Base-by-base conservation (phyloP, 345 rosid genomes). In the Hevea brasiliensis region DNA sequence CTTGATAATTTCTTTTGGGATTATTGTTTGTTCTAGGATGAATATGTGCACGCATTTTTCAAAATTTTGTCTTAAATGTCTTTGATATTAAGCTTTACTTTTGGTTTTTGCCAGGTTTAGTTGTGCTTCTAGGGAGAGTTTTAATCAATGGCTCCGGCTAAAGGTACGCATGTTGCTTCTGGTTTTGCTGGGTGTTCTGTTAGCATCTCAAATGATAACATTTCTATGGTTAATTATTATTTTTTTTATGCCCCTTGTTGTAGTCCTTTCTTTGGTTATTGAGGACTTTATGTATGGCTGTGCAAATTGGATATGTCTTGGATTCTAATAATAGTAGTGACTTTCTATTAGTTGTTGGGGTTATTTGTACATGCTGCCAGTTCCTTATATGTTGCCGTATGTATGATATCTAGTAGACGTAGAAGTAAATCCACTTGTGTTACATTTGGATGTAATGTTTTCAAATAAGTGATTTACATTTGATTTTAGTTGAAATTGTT, bases 81-180 rank as follows among this genome's bases (percentile, higher is more conserved):
- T 32, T 32, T 32, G 37, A 32, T 4, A 32, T 32, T 32, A 32
- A 32, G 37, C 4, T 24, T 64, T 12, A 8, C 0, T 15, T 24
- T 24, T 8, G 17, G 20, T 7, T 24, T 45, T 44, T 42, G 0
- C 18, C 27, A 47, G 41, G 32, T 14, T 32, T 20, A 6, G 20
- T 63, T 68, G 35, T 68, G 72, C 1, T 68, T 37, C 35, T 35
- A 10, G 29, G 60, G 32, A 45, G 59, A 32, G 29, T 32, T 65
- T 57, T 1, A 42, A 56, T 24, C 72, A 72, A 84, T 84, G 87
- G 78, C 87, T 76, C 87, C 85, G 4, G 67, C 62, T 7, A 84
- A 79, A 81, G 87, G 85, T 81, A 72, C 12, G 42, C 65, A 35
- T 32, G 3, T 1, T 12, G 0, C 6, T 1, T 18, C 1, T 37